Evolutionary conservation across 108 stramenopile genomes (phyloP), one percentile per base, ranked within the genome.

Genomic region (Aurantiochytrium sp.): DNA sequence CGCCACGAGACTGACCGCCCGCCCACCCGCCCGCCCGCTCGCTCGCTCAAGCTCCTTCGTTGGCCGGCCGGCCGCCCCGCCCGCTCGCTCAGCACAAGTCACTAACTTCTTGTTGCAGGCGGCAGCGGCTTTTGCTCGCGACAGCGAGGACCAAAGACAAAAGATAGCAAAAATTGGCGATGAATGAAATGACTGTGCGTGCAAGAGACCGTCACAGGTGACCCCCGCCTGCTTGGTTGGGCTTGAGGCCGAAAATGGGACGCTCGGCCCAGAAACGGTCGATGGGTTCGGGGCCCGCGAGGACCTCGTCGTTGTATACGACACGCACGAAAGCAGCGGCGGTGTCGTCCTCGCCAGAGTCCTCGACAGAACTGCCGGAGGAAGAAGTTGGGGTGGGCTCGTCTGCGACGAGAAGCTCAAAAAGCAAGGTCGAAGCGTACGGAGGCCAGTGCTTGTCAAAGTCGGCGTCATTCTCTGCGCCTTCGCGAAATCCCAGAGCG

Each of bases 391-490:
- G 35, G 35, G 35, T 35, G 35, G 35, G 42, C 10, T 69, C 64
- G 10, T 69, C 64, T 4, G 25, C 14, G 64, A 42, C n/a, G 6
- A 83, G n/a, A 0, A 83, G 76, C 76, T 83, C 76, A 23, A 83
- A 83, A 12, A 53, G n/a, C 49, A 83, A 25, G 12, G 51, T 83
- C 16, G 49, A 53, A 8, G 76, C 76, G 28, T 53, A 83, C 6
- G 45, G 45, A 6, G 76, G 76, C 76, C 76, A 83, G 76, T 83
- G 49, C 76, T 83, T 53, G 76, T 83, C 76, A 83, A 83, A 83
- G 4, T 47, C 25, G 6, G 51, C 6, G 23, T 47, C 51, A 16
- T 35, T 6, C 4, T 23, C 6, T 1, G 49, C 45, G 76, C 23
- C 76, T 53, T 83, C 16, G 45, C 45, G 51, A 53, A 47, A 53